Conservation (phyloP, 176 grass and related monocot genomes). For the Thinopyrum elongatum region DNA sequence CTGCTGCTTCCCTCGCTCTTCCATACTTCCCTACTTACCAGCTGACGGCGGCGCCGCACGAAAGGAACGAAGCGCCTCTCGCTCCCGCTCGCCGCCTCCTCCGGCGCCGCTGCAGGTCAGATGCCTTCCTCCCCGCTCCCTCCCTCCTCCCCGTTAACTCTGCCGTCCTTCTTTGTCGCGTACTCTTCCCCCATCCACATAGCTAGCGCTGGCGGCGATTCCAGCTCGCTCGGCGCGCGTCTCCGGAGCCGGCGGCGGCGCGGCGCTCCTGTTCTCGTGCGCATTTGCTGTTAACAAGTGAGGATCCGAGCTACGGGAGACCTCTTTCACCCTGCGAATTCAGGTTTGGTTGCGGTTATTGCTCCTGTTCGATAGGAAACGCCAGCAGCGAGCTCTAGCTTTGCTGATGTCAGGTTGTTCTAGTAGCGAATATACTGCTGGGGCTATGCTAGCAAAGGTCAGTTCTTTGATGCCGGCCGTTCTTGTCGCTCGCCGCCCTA, state of each 20-base stretch:
- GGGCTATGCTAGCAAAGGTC: not conserved
- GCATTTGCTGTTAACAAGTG: not conserved
- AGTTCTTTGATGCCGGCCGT: not conserved
- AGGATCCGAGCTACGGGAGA: not conserved
- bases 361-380: not conserved
- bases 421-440: not conserved
- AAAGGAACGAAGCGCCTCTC: constrained; percentile 27
- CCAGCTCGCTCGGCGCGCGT: not conserved
- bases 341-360: not conserved
- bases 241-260: not conserved
- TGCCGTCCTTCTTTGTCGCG: not conserved
- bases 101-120: constrained; percentile 6
- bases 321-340: not conserved
- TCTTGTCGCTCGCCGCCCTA: not conserved
- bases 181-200: not conserved
- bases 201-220: not conserved
- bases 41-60: constrained; percentile 35
- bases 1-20: constrained; percentile 35
- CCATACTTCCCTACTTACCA: not conserved
- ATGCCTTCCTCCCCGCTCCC: not conserved
- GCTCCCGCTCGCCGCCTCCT: constrained; percentile 8
- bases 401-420: not conserved
- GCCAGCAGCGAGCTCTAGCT: not conserved
- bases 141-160: not conserved
- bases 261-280: not conserved